Percentiles rank a stretch among this genome's conserved stretches.
These are phyloP conservation scores for Moelleriella libera DNA, from an alignment of 2,329 filamentous ascomycete genomes.

Conservation along the genomic window DNA sequence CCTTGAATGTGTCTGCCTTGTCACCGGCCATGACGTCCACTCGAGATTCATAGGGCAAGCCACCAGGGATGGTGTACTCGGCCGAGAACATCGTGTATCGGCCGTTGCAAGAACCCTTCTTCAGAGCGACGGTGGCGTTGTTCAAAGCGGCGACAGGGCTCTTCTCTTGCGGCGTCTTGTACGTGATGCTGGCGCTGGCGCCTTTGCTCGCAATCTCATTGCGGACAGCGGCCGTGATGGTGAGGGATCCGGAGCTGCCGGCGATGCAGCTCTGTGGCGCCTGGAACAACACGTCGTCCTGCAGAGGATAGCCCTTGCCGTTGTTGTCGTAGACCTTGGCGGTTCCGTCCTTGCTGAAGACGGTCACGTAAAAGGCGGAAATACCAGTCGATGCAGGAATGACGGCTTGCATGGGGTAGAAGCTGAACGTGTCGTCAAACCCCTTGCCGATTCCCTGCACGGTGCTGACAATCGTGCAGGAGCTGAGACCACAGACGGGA, in stretches of 20 bases:
- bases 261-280: slow-evolving; percentile 41
- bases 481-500: slow-evolving; percentile 23
- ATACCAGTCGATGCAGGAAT: slow-evolving; percentile 46
- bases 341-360: slow-evolving; percentile 33
- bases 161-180: slow-evolving; percentile 23
- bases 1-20: slow-evolving; percentile 33
- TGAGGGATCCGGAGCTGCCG: slow-evolving; percentile 25
- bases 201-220: slow-evolving; percentile 29
- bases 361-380: slow-evolving; percentile 41
- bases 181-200: slow-evolving; percentile 26
- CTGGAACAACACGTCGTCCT: slow-evolving; percentile 41
- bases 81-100: slow-evolving; percentile 33
- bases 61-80: slow-evolving; percentile 27
- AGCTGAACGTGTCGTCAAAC: slow-evolving; percentile 46
- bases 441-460: slow-evolving; percentile 35
- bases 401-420: slow-evolving; percentile 31
- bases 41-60: slow-evolving; percentile 27
- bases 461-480: slow-evolving; percentile 29
- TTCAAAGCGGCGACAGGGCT: slow-evolving; percentile 28
- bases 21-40: slow-evolving; percentile 29
- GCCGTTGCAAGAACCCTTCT: slow-evolving; percentile 28
- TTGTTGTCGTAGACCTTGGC: slow-evolving; percentile 39
- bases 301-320: slow-evolving; percentile 36
- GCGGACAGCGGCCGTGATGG: slow-evolving; percentile 31
- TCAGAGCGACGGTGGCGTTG: slow-evolving; percentile 23